phyloP scores from a whole-genome alignment of 768 basidiomycete genomes.

The Mycena olivaceomarginata region DNA sequence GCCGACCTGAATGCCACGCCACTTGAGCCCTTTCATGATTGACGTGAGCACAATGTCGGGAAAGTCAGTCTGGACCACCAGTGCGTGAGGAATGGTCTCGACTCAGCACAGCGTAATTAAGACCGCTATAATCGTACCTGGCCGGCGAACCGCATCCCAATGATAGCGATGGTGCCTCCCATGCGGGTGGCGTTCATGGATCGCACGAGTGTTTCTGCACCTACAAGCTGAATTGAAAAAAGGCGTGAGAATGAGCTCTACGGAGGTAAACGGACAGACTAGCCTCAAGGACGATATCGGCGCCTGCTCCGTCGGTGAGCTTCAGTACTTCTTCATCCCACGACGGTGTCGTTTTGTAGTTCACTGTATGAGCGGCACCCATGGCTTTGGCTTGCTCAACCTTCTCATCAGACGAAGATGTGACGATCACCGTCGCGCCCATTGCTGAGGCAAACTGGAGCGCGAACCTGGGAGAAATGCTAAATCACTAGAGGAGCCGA shows the following conservation, averaged over 20 bases:
- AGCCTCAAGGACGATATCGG: constrained; percentile 41
- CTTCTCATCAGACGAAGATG: constrained; percentile 68
- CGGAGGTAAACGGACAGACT: neutral
- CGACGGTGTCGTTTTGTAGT: constrained; percentile 66
- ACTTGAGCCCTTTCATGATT: constrained; percentile 54
- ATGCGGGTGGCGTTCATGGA: constrained; percentile 1
- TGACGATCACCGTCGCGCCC: constrained; percentile 67
- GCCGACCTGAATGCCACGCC: constrained; percentile 67
- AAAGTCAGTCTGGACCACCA: neutral
- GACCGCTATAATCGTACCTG: no score
- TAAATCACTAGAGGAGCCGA: neutral
- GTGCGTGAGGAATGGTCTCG: no score
- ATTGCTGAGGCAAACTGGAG: constrained; percentile 67
- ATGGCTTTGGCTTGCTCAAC: constrained; percentile 60
- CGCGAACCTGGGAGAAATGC: constrained; percentile 55
- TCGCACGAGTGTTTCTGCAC: neutral
- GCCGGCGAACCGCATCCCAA: neutral
- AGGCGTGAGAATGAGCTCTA: neutral
- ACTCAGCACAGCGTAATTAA: no score
- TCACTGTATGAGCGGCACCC: constrained; percentile 65
- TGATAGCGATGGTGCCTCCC: neutral
- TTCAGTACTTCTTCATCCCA: constrained; percentile 69
- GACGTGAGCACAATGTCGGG: constrained; percentile 51
- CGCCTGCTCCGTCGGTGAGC: constrained; percentile 49
- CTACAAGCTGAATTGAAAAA: neutral